Conservation (phyloP, 2,329 filamentous ascomycete genomes). For the Lomentospora prolificans region DNA sequence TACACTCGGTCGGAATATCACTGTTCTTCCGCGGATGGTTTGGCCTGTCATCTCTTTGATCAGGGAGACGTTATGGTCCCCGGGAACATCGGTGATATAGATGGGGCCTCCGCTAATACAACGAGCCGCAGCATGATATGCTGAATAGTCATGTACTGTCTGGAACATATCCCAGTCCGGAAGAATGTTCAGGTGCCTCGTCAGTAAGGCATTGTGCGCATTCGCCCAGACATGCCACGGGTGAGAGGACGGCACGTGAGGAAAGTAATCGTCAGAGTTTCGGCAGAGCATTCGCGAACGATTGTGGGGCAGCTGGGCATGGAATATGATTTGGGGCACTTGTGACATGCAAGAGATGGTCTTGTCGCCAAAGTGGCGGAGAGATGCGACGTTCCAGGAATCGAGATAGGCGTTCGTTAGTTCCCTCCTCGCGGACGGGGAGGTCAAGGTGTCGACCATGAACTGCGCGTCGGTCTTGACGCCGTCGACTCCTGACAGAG, state of each 20-base stretch:
- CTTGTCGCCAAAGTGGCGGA: slow-evolving; percentile 67
- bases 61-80: slow-evolving; percentile 64
- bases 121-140: slow-evolving; percentile 81
- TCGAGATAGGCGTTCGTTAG: slow-evolving; percentile 73
- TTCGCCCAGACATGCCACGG: slow-evolving; percentile 95
- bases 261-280: slow-evolving; percentile 91
- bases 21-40: slow-evolving; percentile 61
- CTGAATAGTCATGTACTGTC: slow-evolving; percentile 56
- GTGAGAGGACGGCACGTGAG: slow-evolving; percentile 68
- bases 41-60: slow-evolving; percentile 73
- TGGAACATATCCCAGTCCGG: slow-evolving; percentile 76
- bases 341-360: slow-evolving; percentile 94
- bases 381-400: slow-evolving; percentile 69
- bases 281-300: slow-evolving; percentile 65
- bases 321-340: slow-evolving; percentile 75
- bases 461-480: slow-evolving; percentile 95
- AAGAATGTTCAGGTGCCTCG: slow-evolving; percentile 73
- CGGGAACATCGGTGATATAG: slow-evolving; percentile 86
- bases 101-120: slow-evolving; percentile 87
- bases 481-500: slow-evolving; percentile 63
- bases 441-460: slow-evolving; percentile 66
- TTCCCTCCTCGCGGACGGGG: slow-evolving; percentile 58
- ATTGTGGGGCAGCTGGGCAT: slow-evolving; percentile 69
- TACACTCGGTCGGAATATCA: slow-evolving; percentile 70
- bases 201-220: slow-evolving; percentile 77